Evolutionary conservation across 75 land plant genomes (phyloP).

Genomic region (Adiantum capillusveneris): DNA sequence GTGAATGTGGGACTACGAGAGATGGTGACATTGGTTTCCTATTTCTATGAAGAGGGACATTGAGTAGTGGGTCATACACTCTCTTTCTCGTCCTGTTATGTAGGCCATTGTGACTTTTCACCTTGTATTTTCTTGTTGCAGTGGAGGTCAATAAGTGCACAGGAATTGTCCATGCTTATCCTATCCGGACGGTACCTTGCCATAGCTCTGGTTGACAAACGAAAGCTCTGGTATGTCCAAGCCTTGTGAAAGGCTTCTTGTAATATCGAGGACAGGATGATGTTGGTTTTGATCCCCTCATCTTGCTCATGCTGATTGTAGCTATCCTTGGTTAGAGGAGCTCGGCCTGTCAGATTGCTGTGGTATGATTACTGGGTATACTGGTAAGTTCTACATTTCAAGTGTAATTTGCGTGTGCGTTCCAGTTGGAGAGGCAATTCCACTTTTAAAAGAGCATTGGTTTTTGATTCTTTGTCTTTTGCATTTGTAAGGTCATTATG

Average conservation of each 20-base stretch:
- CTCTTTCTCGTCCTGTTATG: too few relatives aligned
- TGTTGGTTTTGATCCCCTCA: background rate
- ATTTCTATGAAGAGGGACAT: too few relatives aligned
- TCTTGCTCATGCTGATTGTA: conserved; percentile 18
- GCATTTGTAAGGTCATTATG: conserved; percentile 69
- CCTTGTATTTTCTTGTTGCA: conserved; percentile 19
- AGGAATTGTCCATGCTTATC: conserved; percentile 64
- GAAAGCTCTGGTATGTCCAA: conserved; percentile 59
- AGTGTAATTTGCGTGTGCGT: background rate
- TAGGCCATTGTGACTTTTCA: too few relatives aligned
- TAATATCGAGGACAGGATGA: background rate
- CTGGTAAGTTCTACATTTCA: conserved; percentile 33
- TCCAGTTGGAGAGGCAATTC: too few relatives aligned
- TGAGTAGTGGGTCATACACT: too few relatives aligned
- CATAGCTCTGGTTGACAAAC: conserved; percentile 92
- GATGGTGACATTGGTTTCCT: too few relatives aligned
- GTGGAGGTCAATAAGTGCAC: conserved; percentile 81
- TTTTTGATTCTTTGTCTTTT: background rate
- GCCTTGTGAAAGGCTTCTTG: background rate
- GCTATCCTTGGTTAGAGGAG: conserved; percentile 64
- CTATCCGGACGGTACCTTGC: conserved; percentile 79
- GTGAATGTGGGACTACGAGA: too few relatives aligned
- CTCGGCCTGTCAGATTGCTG: conserved; percentile 48
- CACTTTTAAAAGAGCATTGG: too few relatives aligned
- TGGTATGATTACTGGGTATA: conserved; percentile 42